A percentile compares a stretch with the other conserved stretches of the same genome.
phyloP scores from a whole-genome alignment of 2,329 filamentous ascomycete genomes.

The Nothophaeocryptopus gaeumannii region DNA sequence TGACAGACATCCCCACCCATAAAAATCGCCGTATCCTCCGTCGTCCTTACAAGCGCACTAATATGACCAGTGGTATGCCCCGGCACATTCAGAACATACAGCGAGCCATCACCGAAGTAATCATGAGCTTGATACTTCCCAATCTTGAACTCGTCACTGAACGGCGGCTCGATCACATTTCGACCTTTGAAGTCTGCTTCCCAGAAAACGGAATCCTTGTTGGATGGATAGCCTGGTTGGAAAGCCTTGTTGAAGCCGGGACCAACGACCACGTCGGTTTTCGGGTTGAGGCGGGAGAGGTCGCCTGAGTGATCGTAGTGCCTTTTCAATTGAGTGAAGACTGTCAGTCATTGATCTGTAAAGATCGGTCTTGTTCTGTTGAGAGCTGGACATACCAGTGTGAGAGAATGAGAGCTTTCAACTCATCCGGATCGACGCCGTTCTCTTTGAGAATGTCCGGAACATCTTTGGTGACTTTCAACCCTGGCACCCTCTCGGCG shows the following conservation, averaged over 20 bases:
- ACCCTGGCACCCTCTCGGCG: slow-evolving; percentile 19
- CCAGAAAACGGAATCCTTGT: slow-evolving; percentile 13
- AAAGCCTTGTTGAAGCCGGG: slow-evolving; percentile 50
- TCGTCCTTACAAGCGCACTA: slow-evolving; percentile 25
- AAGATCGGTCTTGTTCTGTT: too few species aligned
- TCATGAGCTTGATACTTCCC: slow-evolving; percentile 43
- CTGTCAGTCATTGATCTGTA: slow-evolving; percentile 28
- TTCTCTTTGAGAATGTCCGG: slow-evolving; percentile 36
- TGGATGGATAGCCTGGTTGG: slow-evolving; percentile 48
- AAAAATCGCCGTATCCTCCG: slow-evolving; percentile 24
- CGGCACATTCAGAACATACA: slow-evolving; percentile 41
- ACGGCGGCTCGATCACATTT: slow-evolving; percentile 20
- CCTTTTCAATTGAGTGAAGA: slow-evolving; percentile 7
- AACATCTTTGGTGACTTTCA: slow-evolving; percentile 31
- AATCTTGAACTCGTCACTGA: slow-evolving; percentile 32
- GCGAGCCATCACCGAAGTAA: slow-evolving; percentile 42
- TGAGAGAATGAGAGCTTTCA: slow-evolving; percentile 43
- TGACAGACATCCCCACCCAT: slow-evolving; percentile 28
- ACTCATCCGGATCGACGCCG: slow-evolving; percentile 31
- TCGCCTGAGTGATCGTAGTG: slow-evolving; percentile 54
- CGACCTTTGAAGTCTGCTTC: slow-evolving; percentile 23
- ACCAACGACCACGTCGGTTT: slow-evolving; percentile 52
- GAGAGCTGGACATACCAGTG: slow-evolving; percentile 42
- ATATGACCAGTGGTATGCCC: slow-evolving; percentile 27
- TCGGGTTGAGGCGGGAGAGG: slow-evolving; percentile 45